phyloP scores from a whole-genome alignment of 352 stramenopile species.

The Blastocystis sp. region DNA sequence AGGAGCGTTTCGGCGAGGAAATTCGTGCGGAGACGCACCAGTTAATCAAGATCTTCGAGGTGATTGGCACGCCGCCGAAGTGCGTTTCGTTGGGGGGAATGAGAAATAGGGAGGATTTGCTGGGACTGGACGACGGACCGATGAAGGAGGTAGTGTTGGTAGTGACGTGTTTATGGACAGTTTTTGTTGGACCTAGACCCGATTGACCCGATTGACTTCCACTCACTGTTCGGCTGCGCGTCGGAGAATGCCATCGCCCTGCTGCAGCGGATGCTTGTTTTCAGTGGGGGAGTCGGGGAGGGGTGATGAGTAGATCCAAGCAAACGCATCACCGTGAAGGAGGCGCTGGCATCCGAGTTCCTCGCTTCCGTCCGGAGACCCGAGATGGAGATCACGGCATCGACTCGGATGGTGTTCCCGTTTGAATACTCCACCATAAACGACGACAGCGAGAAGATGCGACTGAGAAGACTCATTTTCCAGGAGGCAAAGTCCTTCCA shows the following conservation, averaged over 20 bases:
- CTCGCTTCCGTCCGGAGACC: constrained; percentile 64
- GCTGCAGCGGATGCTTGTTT: constrained; percentile 74
- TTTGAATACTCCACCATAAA: constrained; percentile 31
- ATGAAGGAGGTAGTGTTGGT: constrained; percentile 57
- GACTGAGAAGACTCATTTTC: constrained; percentile 24
- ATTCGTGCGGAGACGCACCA: constrained; percentile 67
- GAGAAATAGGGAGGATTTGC: constrained; percentile 66
- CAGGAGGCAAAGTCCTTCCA: constrained; percentile 18
- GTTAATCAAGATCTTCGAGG: constrained; percentile 85
- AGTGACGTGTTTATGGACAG: background rate
- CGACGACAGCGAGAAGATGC: constrained; percentile 23
- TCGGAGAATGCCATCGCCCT: constrained; percentile 70
- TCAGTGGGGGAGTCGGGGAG: constrained; percentile 57
- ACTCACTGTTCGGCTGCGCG: constrained; percentile 65
- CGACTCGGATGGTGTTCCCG: background rate
- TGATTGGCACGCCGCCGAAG: constrained; percentile 80
- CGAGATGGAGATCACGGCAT: constrained; percentile 15
- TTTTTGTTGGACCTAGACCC: constrained; percentile 56
- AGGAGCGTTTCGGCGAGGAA: constrained; percentile 58
- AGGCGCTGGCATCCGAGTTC: constrained; percentile 88
- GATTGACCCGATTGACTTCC: constrained; percentile 59
- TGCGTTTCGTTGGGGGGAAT: background rate
- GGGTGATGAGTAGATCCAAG: constrained; percentile 69
- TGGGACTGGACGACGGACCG: constrained; percentile 52
- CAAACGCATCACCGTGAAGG: constrained; percentile 83